A percentile compares a stretch with the other conserved stretches of the same genome.
These are phyloP conservation scores for Citeromyces nyonsensis DNA, from an alignment of 805 yeast species.

Conservation along the genomic window DNA sequence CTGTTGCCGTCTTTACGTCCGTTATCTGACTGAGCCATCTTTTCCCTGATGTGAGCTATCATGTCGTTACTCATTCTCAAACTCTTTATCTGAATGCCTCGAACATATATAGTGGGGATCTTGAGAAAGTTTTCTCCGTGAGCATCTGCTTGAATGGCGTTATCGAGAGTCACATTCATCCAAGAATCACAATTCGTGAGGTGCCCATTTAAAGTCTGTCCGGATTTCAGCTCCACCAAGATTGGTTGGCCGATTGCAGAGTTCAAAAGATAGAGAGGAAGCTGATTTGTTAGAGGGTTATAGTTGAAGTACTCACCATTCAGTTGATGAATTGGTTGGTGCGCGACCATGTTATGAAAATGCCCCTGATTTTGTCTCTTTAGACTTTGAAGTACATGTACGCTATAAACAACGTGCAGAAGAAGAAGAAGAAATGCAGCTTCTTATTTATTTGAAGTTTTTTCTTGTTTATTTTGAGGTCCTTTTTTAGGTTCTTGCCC, in stretches of 20 bases:
- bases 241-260: constrained; percentile 84
- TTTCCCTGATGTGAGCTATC: constrained; percentile 43
- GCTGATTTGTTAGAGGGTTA: constrained; percentile 21
- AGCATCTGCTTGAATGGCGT: constrained; percentile 55
- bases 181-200: constrained; percentile 80
- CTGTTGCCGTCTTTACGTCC: constrained; percentile 22
- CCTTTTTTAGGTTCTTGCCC: too few species aligned
- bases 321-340: background rate
- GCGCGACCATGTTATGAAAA: background rate
- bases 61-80: constrained; percentile 63
- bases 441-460: too few species aligned
- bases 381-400: too few species aligned
- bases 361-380: background rate
- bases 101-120: constrained; percentile 61
- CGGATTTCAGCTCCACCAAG: constrained; percentile 80
- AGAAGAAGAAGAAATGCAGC: too few species aligned
- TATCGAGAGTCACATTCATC: constrained; percentile 82
- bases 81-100: constrained; percentile 75
- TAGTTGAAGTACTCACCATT: constrained; percentile 1
- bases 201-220: constrained; percentile 78
- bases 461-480: too few species aligned
- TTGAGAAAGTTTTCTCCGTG: constrained; percentile 47
- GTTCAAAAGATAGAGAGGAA: constrained; percentile 81
- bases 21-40: constrained; percentile 39
- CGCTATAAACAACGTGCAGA: too few species aligned